Conservation (phyloP, 1,284 basidiomycete species). For the Termitomyces sp. region DNA sequence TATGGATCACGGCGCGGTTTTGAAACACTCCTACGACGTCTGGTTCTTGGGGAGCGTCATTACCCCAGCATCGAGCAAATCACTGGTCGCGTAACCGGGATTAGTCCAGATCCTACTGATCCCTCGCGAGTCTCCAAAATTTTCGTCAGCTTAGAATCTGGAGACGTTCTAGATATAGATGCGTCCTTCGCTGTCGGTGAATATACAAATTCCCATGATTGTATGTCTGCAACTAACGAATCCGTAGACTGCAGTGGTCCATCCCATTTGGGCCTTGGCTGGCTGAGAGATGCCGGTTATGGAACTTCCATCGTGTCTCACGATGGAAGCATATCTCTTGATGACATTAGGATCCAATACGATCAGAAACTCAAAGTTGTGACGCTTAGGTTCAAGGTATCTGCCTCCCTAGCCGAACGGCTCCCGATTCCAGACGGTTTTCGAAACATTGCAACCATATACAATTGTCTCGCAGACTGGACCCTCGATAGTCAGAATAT, state of each 20-base stretch:
- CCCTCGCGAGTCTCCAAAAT: background rate
- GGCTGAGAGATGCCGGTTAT: constrained; percentile 2
- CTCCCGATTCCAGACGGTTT: constrained; percentile 8
- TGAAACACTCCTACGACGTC: constrained; percentile 23
- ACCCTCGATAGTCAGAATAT: background rate
- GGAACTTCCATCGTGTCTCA: background rate
- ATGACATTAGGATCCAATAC: constrained; percentile 1
- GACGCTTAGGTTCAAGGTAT: constrained; percentile 3
- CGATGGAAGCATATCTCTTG: background rate
- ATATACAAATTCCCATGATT: background rate
- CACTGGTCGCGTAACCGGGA: constrained; percentile 10
- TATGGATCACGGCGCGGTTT: constrained; percentile 19
- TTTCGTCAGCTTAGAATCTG: background rate
- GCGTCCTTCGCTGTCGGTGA: background rate
- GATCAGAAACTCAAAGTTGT: constrained; percentile 4
- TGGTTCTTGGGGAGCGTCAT: constrained; percentile 8
- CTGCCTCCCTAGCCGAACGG: background rate
- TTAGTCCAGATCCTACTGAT: background rate
- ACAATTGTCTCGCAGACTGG: constrained; percentile 8
- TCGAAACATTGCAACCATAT: constrained; percentile 1
- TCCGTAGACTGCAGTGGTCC: constrained; percentile 5
- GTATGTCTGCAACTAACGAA: background rate
- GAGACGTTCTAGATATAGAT: background rate
- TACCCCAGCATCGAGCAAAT: constrained; percentile 16
- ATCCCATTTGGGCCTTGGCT: background rate